Conservation (phyloP, 148 eudicot genomes). For the Rhododendron mucronatum region DNA sequence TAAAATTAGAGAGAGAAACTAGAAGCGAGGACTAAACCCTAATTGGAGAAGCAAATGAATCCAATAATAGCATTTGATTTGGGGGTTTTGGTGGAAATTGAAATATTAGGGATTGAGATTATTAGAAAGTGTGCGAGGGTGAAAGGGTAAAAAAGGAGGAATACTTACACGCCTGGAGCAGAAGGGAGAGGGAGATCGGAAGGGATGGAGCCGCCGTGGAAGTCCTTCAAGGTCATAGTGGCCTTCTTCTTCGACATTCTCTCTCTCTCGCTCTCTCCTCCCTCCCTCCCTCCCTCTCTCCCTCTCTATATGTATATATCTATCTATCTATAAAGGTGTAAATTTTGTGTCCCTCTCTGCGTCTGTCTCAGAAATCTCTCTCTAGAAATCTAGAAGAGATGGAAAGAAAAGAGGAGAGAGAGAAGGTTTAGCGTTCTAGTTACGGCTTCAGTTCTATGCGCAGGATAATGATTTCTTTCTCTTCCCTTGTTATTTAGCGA, state of each 20-base stretch:
- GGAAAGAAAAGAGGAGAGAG: neutral
- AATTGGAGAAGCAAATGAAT: neutral
- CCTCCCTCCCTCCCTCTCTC: neutral
- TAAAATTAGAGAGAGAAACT: neutral
- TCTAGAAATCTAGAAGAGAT: neutral
- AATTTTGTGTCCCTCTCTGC: neutral
- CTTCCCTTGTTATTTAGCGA: neutral
- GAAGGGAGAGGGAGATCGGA: constrained; percentile 94
- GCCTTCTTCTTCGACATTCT: constrained; percentile 85
- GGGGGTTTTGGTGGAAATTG: neutral
- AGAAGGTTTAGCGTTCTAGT: neutral
- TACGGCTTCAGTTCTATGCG: constrained; percentile 4
- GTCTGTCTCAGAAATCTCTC: neutral
- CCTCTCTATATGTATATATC: neutral
- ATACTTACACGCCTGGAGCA: constrained; percentile 90
- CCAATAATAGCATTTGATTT: neutral
- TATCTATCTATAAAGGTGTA: neutral
- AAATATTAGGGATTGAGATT: neutral
- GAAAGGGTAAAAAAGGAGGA: neutral
- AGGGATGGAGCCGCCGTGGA: constrained; percentile 97
- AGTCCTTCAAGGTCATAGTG: constrained; percentile 89
- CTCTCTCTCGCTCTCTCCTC: constrained; percentile 6
- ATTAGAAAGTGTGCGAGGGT: neutral
- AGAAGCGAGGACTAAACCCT: neutral
- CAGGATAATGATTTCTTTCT: neutral